phyloP scores from a whole-genome alignment of 805 yeast species.

The Pachysolen tannophilus region DNA sequence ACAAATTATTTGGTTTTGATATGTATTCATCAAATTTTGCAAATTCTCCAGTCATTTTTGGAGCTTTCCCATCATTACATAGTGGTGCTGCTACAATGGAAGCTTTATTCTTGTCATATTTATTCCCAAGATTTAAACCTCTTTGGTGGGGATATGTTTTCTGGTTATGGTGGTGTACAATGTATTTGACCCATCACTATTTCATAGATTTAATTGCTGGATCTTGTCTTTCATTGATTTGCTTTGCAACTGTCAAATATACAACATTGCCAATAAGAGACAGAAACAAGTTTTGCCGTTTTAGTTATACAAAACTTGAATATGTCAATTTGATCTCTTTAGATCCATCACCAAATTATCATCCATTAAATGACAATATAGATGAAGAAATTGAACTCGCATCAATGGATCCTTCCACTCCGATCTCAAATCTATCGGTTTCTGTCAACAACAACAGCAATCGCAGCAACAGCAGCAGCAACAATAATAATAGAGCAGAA shows the following conservation, averaged over 20 bases:
- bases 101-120: constrained; percentile 74
- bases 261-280: constrained; percentile 53
- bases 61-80: constrained; percentile 71
- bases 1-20: constrained; percentile 66
- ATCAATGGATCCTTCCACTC: no score
- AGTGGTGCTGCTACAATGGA: constrained; percentile 94
- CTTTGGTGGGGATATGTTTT: constrained; percentile 71
- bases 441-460: not conserved
- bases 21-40: constrained; percentile 76
- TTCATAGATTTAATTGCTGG: constrained; percentile 94
- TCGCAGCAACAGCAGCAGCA: not conserved
- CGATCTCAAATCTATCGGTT: not conserved
- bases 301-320: constrained; percentile 48
- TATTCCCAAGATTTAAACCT: constrained; percentile 66
- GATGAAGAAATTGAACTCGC: not conserved
- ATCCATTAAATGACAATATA: not conserved
- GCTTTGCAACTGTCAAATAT: constrained; percentile 64
- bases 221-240: constrained; percentile 66
- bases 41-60: constrained; percentile 89
- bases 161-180: constrained; percentile 98
- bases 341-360: not conserved
- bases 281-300: constrained; percentile 51
- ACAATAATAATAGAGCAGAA: not conserved
- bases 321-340: not conserved
- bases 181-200: constrained; percentile 96